These are phyloP conservation scores for Jaminaea rosea DNA, from an alignment of 1,284 basidiomycete genomes.

Conservation along the genomic window DNA sequence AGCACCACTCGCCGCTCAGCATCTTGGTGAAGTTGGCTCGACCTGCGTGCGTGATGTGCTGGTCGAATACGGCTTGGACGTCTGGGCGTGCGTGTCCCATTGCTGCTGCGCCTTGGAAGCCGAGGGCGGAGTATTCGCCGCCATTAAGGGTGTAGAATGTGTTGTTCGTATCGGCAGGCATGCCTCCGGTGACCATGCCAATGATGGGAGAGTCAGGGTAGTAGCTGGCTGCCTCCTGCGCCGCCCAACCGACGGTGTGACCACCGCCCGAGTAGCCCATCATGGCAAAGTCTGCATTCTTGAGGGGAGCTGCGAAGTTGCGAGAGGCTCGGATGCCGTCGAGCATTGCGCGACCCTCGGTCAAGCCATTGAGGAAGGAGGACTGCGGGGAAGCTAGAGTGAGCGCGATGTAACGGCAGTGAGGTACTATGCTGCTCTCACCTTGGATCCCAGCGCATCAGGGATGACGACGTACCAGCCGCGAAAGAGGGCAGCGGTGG, in stretches of 20 bases:
- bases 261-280: conserved; percentile 13
- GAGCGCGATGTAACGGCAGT: background rate
- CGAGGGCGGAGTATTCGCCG: no score
- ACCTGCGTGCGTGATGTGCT: no score
- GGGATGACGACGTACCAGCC: background rate
- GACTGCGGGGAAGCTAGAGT: no score
- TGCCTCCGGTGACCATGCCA: conserved; percentile 24
- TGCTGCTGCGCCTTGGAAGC: no score
- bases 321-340: conserved; percentile 5
- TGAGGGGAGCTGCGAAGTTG: background rate
- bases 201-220: conserved; percentile 12
- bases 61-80: no score
- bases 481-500: background rate
- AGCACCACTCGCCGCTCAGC: no score
- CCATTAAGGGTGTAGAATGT: no score
- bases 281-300: no score
- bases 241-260: conserved; percentile 7
- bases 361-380: conserved; percentile 5
- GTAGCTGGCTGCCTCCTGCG: conserved; percentile 1
- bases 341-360: conserved; percentile 4
- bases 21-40: no score
- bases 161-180: conserved; percentile 26
- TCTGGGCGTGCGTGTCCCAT: no score
- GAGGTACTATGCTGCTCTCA: background rate
- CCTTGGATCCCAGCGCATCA: background rate